Evolutionary conservation across 768 basidiomycete species (phyloP).

Genomic region (Calvatia gigantea): DNA sequence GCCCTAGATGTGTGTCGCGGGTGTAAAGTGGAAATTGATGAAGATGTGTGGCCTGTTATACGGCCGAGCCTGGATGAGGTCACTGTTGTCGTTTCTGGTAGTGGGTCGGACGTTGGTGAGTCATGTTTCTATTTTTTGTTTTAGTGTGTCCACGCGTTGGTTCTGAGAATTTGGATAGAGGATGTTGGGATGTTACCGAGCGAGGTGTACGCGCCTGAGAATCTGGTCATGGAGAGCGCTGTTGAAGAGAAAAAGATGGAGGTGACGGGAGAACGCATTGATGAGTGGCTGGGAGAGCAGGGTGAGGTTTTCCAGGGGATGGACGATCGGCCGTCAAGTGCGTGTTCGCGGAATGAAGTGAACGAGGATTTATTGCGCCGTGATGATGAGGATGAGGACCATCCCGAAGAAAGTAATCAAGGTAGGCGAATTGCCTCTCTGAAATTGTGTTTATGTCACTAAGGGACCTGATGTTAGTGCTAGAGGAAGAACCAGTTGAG

Average conservation of each 20-base stretch:
- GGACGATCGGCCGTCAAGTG: background rate
- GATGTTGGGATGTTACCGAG: background rate
- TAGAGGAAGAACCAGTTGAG: too few species aligned
- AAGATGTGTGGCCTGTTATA: slow-evolving; percentile 26
- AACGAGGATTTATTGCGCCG: too few species aligned
- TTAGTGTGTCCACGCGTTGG: too few species aligned
- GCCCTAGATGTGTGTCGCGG: slow-evolving; percentile 28
- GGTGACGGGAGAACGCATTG: background rate
- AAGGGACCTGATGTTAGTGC: too few species aligned
- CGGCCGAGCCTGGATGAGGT: slow-evolving; percentile 26
- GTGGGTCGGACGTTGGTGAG: background rate
- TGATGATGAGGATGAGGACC: background rate
- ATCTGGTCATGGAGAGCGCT: background rate
- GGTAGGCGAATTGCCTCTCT: background rate
- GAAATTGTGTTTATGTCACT: background rate
- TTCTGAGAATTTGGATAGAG: too few species aligned
- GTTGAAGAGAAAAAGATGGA: background rate
- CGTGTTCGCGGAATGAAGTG: too few species aligned
- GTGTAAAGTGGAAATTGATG: slow-evolving; percentile 24
- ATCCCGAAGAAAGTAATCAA: background rate
- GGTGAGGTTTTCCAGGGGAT: background rate
- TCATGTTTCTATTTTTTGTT: background rate
- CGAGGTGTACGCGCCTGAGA: background rate
- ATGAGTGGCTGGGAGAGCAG: background rate
- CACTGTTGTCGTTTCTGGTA: slow-evolving; percentile 14